phyloP scores from a whole-genome alignment of 495 filamentous ascomycete species.

The Halenospora varia region DNA sequence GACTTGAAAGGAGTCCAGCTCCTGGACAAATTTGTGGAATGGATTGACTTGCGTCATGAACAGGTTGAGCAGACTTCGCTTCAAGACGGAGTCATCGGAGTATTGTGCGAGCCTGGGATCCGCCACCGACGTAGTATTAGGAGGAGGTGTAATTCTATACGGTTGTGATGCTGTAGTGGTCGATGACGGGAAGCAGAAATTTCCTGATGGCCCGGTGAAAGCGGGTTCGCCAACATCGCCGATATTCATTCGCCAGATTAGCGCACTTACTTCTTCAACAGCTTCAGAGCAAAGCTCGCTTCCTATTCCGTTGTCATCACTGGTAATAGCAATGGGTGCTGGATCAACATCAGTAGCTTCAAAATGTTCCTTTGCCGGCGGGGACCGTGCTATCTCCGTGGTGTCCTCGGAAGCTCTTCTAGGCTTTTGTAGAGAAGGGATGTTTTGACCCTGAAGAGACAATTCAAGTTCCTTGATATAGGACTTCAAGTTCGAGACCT shows the following conservation, averaged over 20 bases:
- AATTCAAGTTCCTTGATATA: background rate
- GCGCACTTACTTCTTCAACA: background rate
- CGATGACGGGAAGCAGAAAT: background rate
- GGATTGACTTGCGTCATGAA: background rate
- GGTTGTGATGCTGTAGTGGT: background rate
- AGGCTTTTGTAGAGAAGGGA: background rate
- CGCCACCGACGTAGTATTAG: background rate
- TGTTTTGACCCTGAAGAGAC: background rate
- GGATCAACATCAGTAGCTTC: background rate
- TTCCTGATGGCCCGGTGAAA: background rate
- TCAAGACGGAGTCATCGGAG: background rate
- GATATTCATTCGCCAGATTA: conserved; percentile 1
- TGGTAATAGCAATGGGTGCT: background rate
- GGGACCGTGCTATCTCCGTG: too few species aligned
- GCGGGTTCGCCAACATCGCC: background rate
- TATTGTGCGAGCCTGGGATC: background rate
- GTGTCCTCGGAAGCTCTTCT: background rate
- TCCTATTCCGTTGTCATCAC: background rate
- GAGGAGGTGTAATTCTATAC: too few species aligned
- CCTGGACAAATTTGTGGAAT: background rate
- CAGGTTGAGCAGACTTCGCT: background rate
- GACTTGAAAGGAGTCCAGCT: too few species aligned
- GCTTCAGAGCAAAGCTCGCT: background rate
- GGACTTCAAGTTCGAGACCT: background rate
- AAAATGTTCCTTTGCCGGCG: too few species aligned